Conservation (phyloP, 768 basidiomycete genomes). For the Myochromella boudieri region DNA sequence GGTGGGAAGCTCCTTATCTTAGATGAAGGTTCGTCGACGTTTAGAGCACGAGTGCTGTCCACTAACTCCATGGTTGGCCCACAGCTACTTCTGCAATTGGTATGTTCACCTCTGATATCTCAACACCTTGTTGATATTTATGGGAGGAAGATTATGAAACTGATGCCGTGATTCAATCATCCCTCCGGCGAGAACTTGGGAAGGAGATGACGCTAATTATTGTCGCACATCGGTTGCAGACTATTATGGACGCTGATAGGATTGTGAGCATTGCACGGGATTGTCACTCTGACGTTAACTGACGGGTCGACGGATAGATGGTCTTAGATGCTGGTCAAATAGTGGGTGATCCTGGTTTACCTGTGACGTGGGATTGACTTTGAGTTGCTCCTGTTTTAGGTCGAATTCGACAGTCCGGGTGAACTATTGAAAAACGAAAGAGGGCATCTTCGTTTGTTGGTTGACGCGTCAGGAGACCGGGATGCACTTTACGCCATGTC, state of each 20-base stretch:
- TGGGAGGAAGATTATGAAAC: conserved; percentile 47
- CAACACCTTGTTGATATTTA: neutral
- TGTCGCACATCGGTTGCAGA: conserved; percentile 68
- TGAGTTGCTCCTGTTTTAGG: conserved; percentile 14
- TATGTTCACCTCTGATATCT: conserved; percentile 20
- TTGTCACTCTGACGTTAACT: neutral
- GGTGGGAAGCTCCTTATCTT: conserved; percentile 58
- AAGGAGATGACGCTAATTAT: conserved; percentile 58
- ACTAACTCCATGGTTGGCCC: conserved; percentile 26
- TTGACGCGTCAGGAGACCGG: conserved; percentile 50
- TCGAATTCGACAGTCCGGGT: conserved; percentile 49
- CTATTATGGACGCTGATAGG: conserved; percentile 64
- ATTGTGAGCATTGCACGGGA: conserved; percentile 28
- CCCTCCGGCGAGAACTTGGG: conserved; percentile 61
- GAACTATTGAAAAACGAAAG: conserved; percentile 44
- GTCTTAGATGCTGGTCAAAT: conserved; percentile 10
- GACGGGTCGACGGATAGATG: conserved; percentile 4
- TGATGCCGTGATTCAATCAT: conserved; percentile 64
- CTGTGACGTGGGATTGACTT: neutral
- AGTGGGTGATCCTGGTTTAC: neutral
- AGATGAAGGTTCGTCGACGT: conserved; percentile 53
- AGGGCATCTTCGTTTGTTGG: conserved; percentile 43
- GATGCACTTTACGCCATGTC: conserved; percentile 37
- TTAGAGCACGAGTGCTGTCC: conserved; percentile 32
- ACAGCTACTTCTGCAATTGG: conserved; percentile 47